phyloP scores from a whole-genome alignment of 1,139 yeast genomes.

The Saccharomyces hybrid region DNA sequence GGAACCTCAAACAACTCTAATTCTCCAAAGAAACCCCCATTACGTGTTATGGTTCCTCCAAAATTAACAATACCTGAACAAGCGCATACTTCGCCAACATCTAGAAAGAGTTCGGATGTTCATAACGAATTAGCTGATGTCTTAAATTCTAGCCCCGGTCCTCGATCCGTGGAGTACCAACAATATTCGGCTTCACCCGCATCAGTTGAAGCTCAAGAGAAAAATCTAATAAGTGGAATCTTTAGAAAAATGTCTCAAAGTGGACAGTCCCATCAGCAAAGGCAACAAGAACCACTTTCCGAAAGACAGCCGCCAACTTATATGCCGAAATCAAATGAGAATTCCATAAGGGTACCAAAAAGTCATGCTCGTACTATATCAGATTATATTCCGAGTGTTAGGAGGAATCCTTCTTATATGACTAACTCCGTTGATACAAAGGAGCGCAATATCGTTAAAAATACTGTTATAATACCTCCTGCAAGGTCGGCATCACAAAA shows the following conservation, averaged over 20 bases:
- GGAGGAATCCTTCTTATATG: constrained; percentile 10
- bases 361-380: constrained; percentile 37
- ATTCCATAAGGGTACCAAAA: constrained; percentile 17
- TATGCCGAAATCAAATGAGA: constrained; percentile 5
- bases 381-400: constrained; percentile 31
- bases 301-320: constrained; percentile 10
- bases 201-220: constrained; percentile 17
- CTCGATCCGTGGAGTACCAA: constrained; percentile 15
- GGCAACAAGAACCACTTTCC: constrained; percentile 6
- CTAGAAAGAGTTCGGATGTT: constrained; percentile 23
- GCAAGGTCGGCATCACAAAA: constrained; percentile 21
- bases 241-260: constrained; percentile 32
- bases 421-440: constrained; percentile 1
- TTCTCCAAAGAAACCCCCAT: constrained; percentile 15
- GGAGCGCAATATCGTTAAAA: constrained; percentile 2
- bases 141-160: constrained; percentile 18
- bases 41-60: constrained; percentile 32
- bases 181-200: constrained; percentile 14
- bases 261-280: constrained; percentile 16
- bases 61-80: constrained; percentile 54
- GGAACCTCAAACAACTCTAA: background rate
- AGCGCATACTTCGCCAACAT: constrained; percentile 53
- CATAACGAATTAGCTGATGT: constrained; percentile 21
- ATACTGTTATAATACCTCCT: constrained; percentile 14
- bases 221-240: constrained; percentile 28